Evolutionary conservation across 768 basidiomycete species (phyloP), one percentile per base, ranked within the genome.

Genomic region (Pholiota molesta): DNA sequence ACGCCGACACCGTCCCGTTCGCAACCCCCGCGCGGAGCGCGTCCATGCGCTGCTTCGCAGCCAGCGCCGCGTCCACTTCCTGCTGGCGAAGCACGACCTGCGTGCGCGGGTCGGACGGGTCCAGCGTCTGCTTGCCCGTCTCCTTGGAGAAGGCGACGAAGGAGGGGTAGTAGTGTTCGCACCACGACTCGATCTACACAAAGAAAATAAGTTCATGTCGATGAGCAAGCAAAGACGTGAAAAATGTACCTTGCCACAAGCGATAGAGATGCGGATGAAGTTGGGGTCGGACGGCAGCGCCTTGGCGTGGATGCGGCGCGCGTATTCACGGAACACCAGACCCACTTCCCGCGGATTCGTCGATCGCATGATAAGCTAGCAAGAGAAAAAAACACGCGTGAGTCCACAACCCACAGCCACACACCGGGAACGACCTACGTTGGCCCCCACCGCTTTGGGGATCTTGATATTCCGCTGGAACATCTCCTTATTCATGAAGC

Each of bases 261-360:
- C 88, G 55, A 97, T 83, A 42, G 90, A 91, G 63, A 99, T 75
- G 49, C 84, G 84, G 63, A 98, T 79, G 78, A 90, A 94, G 75
- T 87, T 92, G 44, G 97, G 97, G 74, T 99, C 97, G 47, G 88
- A 80, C 10, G 92, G 88, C 40, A 82, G 71, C 0, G 91, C 87
- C 69, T 91, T 93, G 37, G 84, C 81, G 75, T 98, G 95, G 64
- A 99, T 97, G 65, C 80, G 83, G 21, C 92, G 87, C 0, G 87
- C 86, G 70, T 89, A 93, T 29, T 90, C 85, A 29, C 88, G 86
- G 85, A 97, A 99, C 66, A 95, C 88, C 70, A 88, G 83, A 0
- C 94, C 88, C 0, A 98, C 95, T 65, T 98, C 95, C 19, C 92
- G 85, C 0, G 94, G 92, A 75, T 99, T 98, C 28, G 91, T 94